Evolutionary conservation across 306 rosid species (phyloP).

Genomic region (Gleditsia sinensis): DNA sequence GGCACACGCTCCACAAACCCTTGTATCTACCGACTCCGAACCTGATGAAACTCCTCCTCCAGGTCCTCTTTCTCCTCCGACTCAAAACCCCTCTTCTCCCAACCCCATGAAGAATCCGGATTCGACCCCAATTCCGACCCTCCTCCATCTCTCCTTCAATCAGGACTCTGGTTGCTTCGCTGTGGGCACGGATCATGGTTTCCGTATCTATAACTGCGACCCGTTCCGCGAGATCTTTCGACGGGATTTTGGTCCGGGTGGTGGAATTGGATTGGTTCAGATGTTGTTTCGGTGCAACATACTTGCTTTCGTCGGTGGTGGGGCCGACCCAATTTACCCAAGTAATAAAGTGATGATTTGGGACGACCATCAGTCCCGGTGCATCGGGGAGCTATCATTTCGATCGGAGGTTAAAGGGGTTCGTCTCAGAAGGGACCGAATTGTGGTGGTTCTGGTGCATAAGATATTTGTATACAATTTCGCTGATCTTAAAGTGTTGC

Average conservation of each 20-base stretch:
- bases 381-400: conserved; percentile 75
- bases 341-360: conserved; percentile 78
- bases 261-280: conserved; percentile 64
- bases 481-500: conserved; percentile 61
- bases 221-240: conserved; percentile 75
- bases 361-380: conserved; percentile 73
- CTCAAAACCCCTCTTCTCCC: conserved; percentile 18
- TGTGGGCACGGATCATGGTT: conserved; percentile 69
- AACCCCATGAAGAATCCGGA: neutral
- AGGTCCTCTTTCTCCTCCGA: neutral
- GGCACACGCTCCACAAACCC: conserved; percentile 36
- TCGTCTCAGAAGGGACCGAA: conserved; percentile 63
- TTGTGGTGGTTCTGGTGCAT: conserved; percentile 67
- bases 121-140: conserved; percentile 33
- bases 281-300: conserved; percentile 77
- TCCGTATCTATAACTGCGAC: conserved; percentile 80
- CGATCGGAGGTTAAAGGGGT: conserved; percentile 75
- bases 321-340: conserved; percentile 57
- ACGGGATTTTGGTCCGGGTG: conserved; percentile 60
- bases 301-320: conserved; percentile 78
- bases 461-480: conserved; percentile 70
- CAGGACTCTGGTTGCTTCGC: conserved; percentile 77
- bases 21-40: conserved; percentile 21
- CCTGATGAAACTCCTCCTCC: conserved; percentile 4
- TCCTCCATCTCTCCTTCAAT: conserved; percentile 71